Evolutionary conservation across 805 yeast genomes (phyloP).

Genomic region (Lipomyces sp.): DNA sequence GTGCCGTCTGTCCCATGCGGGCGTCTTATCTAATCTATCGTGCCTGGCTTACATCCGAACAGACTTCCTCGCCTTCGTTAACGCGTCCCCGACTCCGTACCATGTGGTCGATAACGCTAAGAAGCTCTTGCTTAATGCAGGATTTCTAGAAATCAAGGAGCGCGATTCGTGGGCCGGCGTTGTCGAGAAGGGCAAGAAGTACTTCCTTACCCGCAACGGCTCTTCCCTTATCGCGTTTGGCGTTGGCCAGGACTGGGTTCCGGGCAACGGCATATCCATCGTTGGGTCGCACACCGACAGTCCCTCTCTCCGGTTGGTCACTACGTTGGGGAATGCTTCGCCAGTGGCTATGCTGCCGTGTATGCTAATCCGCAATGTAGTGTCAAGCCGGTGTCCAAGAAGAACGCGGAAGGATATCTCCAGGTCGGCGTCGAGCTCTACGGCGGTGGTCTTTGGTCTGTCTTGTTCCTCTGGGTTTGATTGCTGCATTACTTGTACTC

Average conservation of each 20-base stretch:
- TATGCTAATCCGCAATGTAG: too few relatives aligned
- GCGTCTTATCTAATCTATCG: too few relatives aligned
- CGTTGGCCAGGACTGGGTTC: constrained; percentile 66
- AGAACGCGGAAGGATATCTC: constrained; percentile 65
- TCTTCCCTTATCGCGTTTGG: constrained; percentile 86
- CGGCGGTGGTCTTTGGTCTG: constrained; percentile 86
- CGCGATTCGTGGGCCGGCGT: constrained; percentile 63
- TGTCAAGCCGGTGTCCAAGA: constrained; percentile 83
- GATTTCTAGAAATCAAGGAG: constrained; percentile 72
- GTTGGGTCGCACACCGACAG: constrained; percentile 97
- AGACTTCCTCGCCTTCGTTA: constrained; percentile 73
- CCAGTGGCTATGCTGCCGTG: background rate
- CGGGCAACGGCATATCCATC: constrained; percentile 80
- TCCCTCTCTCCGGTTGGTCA: constrained; percentile 61
- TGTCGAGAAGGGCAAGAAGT: constrained; percentile 57
- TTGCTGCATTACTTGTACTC: background rate
- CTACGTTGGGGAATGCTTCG: too few relatives aligned
- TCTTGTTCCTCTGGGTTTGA: background rate
- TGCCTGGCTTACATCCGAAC: too few relatives aligned
- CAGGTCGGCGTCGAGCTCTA: constrained; percentile 93
- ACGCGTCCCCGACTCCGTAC: constrained; percentile 88
- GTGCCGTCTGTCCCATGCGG: too few relatives aligned
- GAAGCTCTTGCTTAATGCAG: constrained; percentile 52
- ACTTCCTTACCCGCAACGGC: constrained; percentile 84
- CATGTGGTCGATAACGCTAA: constrained; percentile 78